Evolutionary conservation across 139 green algal genomes (phyloP), one percentile per base, ranked within the genome.

Genomic region (Mychonastes homosphaera): DNA sequence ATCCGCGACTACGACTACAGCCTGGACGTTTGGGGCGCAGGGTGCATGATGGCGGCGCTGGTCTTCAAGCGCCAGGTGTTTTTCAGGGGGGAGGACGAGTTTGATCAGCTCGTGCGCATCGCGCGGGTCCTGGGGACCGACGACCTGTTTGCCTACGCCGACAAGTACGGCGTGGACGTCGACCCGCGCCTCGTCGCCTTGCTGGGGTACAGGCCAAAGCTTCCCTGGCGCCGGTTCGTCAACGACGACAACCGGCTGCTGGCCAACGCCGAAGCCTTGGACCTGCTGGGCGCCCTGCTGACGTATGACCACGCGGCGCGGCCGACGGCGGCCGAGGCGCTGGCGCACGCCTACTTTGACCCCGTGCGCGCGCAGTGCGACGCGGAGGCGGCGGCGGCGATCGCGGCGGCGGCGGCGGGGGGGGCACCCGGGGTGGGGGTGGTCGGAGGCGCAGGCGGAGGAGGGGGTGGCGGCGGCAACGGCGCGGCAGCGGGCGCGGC

Each of bases 41-140:
- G 93, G 26, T 87, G 79, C 71, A 87, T 83, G 67, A 56, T 87
- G 58, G 82, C 80, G 5, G 83, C 84, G n/a, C 86, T 96, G 76
- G 80, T 99, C 30, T 99, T 97, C 75, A 77, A 86, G 39, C 91
- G 93, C 69, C 89, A 96, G 72, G 75, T 82, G 44, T 82, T 82
- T 61, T 82, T 82, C 64, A 35, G 65, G 43, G 92, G 92, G 2
- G 88, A 96, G 63, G 92, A 99, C 74, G 97, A 99, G 76, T 95
- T 96, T 56, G 92, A 99, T 67, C 92, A 99, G 79, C 78, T 99
- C 50, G 88, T 98, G 40, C 97, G 96, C 69, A 97, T 98, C 65
- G 79, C 84, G 30, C 82, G 83, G 53, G 92, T 99, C 45, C 78
- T 99, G 60, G 92, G 92, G 47, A 97, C 62, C 0, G 79, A 83